Evolutionary conservation across 441 rosid genomes (phyloP), one percentile per base, ranked within the genome.

Genomic region (Melastoma candidum): DNA sequence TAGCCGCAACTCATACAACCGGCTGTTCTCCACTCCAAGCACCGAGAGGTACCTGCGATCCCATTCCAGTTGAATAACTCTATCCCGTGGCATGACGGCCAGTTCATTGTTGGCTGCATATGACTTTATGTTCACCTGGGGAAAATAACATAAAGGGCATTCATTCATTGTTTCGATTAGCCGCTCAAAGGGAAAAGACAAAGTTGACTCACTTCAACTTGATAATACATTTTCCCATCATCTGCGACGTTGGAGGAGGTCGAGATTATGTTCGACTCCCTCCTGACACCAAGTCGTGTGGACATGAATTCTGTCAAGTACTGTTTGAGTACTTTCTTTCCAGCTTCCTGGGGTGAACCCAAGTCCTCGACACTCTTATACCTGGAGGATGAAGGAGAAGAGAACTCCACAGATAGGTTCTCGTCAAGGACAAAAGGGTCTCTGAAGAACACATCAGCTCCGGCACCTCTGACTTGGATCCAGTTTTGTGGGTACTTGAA

Each of bases 281-380:
- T 96, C 72, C 76, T 72, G 12, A 87, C 95, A 1, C 95, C 95
- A 1, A 90, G 87, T 60, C 98, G 77, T 36, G 98, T 90, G 25
- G 98, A 90, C 98, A 90, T 90, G 71, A 90, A 87, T 79, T 90
- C 95, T 11, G 85, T 90, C 72, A 90, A 72, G 68, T 82, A 85
- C 81, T 90, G 93, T 71, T 68, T 74, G 14, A 90, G 78, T 26
- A 85, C 89, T 72, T 67, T 80, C 76, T 77, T 77, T 41, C 79
- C 98, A 26, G 95, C 98, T 60, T 90, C 96, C 58, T 82, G 61
- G 3, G 94, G 96, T 0, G 87, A 73, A 11, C 98, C 98, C 71
- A 90, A 69, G 64, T 90, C 96, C 51, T 82, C 82, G n/a, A 87
- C 84, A 2, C 81, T 81, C 71, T 66, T 67, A 56, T 87, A 87